These are phyloP conservation scores for Brassica carinata DNA, from an alignment of 345 rosid genomes.

Conservation along the genomic window DNA sequence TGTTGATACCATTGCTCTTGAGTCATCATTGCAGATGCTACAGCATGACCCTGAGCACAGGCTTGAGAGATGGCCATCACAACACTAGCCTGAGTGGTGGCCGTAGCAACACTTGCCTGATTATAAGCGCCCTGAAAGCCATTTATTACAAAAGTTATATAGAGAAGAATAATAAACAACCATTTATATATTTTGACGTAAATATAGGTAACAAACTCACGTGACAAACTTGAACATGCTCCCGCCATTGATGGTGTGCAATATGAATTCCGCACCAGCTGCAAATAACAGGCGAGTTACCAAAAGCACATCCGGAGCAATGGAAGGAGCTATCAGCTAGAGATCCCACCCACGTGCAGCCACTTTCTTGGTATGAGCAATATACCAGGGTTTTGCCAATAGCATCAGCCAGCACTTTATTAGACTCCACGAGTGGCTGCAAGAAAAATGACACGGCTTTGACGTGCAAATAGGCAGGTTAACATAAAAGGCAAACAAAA, in stretches of 20 bases:
- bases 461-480: neutral
- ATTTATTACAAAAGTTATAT: neutral
- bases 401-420: constrained; percentile 61
- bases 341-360: constrained; percentile 81
- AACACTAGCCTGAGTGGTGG: neutral
- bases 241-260: constrained; percentile 72
- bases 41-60: neutral
- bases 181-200: neutral
- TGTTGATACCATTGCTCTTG: neutral
- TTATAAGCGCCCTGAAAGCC: neutral
- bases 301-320: constrained; percentile 73
- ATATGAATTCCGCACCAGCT: constrained; percentile 62
- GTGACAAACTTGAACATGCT: constrained; percentile 75
- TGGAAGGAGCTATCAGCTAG: constrained; percentile 64
- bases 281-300: constrained; percentile 75
- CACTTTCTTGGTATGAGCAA: constrained; percentile 75
- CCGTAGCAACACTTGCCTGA: neutral
- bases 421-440: constrained; percentile 72
- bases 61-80: neutral
- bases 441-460: neutral
- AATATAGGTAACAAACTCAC: constrained; percentile 51
- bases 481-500: neutral
- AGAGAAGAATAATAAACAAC: neutral
- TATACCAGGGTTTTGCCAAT: constrained; percentile 59
- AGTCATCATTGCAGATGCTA: neutral